Percentiles rank a stretch among this genome's conserved stretches.
phyloP scores from a whole-genome alignment of 1,139 yeast genomes.

The Kodamaea suecica region DNA sequence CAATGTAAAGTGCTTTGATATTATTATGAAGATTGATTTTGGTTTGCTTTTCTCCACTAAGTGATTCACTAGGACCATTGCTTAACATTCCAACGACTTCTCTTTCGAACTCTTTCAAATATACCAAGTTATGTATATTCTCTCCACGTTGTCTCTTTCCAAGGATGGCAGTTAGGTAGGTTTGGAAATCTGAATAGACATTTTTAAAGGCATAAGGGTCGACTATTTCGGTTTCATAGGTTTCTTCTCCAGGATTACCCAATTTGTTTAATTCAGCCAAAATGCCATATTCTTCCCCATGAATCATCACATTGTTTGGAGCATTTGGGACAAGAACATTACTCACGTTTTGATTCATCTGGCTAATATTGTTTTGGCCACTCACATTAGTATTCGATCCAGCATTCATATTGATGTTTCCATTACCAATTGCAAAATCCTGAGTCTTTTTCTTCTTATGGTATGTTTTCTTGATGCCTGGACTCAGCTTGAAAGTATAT shows the following conservation, averaged over 20 bases:
- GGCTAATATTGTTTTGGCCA: slow-evolving; percentile 1
- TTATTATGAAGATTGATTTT: slow-evolving; percentile 36
- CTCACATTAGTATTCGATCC: slow-evolving; percentile 2
- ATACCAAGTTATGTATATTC: slow-evolving; percentile 31
- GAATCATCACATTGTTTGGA: not conserved
- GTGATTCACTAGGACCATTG: slow-evolving; percentile 9
- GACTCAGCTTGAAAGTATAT: slow-evolving; percentile 13
- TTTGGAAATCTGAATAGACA: slow-evolving; percentile 38
- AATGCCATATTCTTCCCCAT: slow-evolving; percentile 11
- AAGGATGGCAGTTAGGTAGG: slow-evolving; percentile 29
- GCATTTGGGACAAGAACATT: not conserved
- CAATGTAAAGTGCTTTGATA: slow-evolving; percentile 36
- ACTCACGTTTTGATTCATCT: not conserved
- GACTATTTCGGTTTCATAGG: slow-evolving; percentile 12
- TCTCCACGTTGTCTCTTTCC: slow-evolving; percentile 19
- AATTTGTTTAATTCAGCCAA: slow-evolving; percentile 15
- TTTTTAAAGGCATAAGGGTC: slow-evolving; percentile 35
- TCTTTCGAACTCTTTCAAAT: slow-evolving; percentile 35
- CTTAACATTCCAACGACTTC: slow-evolving; percentile 31
- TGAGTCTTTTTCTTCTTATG: slow-evolving; percentile 6
- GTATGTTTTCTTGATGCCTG: slow-evolving; percentile 6
- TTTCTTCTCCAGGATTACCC: slow-evolving; percentile 15
- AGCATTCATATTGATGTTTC: too few relatives aligned
- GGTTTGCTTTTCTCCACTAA: slow-evolving; percentile 30
- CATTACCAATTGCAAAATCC: too few relatives aligned